Percentiles rank a stretch among this genome's conserved stretches.
These are phyloP conservation scores for Coccomyxa subellipsoidea DNA, from an alignment of 163 green algal species.

Conservation along the genomic window DNA sequence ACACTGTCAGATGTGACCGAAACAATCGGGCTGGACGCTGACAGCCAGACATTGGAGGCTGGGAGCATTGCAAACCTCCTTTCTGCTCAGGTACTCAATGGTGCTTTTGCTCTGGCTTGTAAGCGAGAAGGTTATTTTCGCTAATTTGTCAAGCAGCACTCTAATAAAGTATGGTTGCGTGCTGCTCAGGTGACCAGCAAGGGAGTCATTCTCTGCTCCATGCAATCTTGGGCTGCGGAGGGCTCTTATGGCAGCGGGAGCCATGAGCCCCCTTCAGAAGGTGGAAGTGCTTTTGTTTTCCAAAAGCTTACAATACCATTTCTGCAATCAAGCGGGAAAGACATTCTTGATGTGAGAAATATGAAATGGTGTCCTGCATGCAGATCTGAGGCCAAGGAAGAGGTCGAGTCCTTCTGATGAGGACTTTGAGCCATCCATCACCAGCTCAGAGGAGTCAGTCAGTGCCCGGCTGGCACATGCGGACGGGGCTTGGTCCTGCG, in stretches of 20 bases:
- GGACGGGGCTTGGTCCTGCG: not conserved
- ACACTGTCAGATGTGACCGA: constrained; percentile 1
- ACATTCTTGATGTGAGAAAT: no score
- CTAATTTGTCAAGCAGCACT: not conserved
- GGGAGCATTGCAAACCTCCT: not conserved
- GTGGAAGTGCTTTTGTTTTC: no score
- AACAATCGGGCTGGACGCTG: not conserved
- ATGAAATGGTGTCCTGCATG: no score
- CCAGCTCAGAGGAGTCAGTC: not conserved
- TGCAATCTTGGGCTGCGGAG: not conserved
- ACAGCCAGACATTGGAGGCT: not conserved
- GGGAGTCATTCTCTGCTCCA: not conserved
- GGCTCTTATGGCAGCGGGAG: not conserved
- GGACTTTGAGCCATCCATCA: not conserved
- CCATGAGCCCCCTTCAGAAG: no score
- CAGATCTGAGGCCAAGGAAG: not conserved
- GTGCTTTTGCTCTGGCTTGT: not conserved
- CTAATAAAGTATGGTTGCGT: not conserved
- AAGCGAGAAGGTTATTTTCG: no score
- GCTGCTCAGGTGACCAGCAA: not conserved
- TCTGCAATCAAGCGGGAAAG: no score
- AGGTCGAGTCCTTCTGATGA: not conserved
- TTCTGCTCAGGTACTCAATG: not conserved
- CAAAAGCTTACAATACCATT: no score
- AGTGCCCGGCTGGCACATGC: not conserved